Percentiles rank a stretch among this genome's conserved stretches.
Conservation (phyloP, 352 stramenopile species). For the Pythium coloratum region DNA sequence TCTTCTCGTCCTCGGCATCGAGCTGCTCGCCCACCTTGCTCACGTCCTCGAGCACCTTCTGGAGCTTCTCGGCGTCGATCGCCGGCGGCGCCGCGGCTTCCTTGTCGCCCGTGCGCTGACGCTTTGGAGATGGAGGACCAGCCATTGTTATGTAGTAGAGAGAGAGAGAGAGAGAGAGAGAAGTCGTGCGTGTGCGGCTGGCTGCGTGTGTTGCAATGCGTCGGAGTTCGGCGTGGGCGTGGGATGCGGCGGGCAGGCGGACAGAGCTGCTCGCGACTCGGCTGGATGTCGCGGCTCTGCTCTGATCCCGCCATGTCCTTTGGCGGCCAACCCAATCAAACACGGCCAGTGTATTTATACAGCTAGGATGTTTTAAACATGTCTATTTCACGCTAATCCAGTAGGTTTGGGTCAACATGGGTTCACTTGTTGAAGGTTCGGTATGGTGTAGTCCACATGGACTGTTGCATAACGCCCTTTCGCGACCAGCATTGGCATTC, state of each 20-base stretch:
- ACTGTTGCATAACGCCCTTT: background rate
- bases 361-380: slow-evolving; percentile 25
- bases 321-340: slow-evolving; percentile 18
- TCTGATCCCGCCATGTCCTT: slow-evolving; percentile 28
- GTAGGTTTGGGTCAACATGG: slow-evolving; percentile 15
- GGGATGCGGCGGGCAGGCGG: background rate
- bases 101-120: slow-evolving; percentile 68
- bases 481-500: background rate
- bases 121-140: slow-evolving; percentile 65
- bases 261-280: slow-evolving; percentile 3
- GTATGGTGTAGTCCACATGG: background rate
- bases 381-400: slow-evolving; percentile 4
- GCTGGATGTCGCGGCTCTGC: slow-evolving; percentile 7
- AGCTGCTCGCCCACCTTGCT: slow-evolving; percentile 59
- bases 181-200: background rate
- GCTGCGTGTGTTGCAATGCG: slow-evolving; percentile 4
- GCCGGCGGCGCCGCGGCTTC: slow-evolving; percentile 13
- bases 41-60: slow-evolving; percentile 56
- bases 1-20: slow-evolving; percentile 63
- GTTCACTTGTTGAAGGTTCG: slow-evolving; percentile 16
- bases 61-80: slow-evolving; percentile 44
- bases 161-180: too few species aligned
- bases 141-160: slow-evolving; percentile 33
- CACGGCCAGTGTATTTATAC: slow-evolving; percentile 6
- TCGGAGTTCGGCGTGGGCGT: background rate